Evolutionary conservation across 805 yeast species (phyloP).

Genomic region (Metschnikowia picachoensis): DNA sequence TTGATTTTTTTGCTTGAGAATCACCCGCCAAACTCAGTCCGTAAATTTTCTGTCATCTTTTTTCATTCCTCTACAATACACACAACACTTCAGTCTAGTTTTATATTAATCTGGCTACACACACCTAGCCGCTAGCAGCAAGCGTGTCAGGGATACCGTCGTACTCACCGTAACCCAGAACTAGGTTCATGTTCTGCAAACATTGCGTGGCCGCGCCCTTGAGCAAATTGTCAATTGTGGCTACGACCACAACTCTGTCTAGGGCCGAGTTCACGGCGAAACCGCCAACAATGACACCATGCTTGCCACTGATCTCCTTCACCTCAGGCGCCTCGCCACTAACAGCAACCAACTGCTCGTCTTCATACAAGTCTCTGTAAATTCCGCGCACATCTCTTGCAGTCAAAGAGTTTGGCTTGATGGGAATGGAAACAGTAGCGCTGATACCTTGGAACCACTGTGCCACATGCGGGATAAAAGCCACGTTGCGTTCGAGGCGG

Average conservation of each 20-base stretch:
- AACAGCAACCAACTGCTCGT: slow-evolving; percentile 79
- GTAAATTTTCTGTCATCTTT: too few relatives aligned
- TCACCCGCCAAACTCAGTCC: too few relatives aligned
- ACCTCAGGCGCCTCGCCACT: slow-evolving; percentile 93
- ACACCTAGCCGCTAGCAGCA: slow-evolving; percentile 10
- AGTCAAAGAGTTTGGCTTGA: slow-evolving; percentile 60
- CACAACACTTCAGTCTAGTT: neutral
- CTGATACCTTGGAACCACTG: slow-evolving; percentile 99
- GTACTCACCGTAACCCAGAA: slow-evolving; percentile 86
- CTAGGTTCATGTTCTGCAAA: slow-evolving; percentile 90
- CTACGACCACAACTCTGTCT: slow-evolving; percentile 89
- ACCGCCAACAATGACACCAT: slow-evolving; percentile 93
- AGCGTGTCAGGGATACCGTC: slow-evolving; percentile 78
- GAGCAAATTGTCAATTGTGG: slow-evolving; percentile 90
- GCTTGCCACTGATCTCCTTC: slow-evolving; percentile 86
- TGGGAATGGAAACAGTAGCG: slow-evolving; percentile 86
- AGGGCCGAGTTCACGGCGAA: slow-evolving; percentile 87
- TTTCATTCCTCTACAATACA: neutral
- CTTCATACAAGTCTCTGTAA: slow-evolving; percentile 83
- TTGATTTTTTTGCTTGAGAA: neutral
- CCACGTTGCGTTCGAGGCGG: slow-evolving; percentile 73
- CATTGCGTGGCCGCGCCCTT: slow-evolving; percentile 99
- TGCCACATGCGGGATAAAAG: slow-evolving; percentile 96
- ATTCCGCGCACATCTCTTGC: slow-evolving; percentile 80
- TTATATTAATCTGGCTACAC: neutral